Evolutionary conservation across 1,284 basidiomycete species (phyloP).

Genomic region (Boletus semigastroideus): DNA sequence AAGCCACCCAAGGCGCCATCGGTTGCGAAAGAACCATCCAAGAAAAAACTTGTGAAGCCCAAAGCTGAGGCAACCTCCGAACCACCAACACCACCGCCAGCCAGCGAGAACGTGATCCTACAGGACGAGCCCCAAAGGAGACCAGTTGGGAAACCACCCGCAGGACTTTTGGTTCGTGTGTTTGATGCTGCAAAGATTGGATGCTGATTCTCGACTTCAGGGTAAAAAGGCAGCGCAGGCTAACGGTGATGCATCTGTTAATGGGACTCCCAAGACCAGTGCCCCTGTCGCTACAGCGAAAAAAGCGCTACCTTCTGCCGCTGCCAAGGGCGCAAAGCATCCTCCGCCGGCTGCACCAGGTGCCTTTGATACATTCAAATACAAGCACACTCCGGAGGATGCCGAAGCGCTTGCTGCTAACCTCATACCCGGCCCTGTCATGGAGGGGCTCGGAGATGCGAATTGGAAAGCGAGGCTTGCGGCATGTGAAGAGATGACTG

Average conservation of each 20-base stretch:
- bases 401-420: conserved; percentile 82
- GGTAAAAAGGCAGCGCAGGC: conserved; percentile 53
- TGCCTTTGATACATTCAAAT: conserved; percentile 85
- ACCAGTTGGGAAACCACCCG: conserved; percentile 48
- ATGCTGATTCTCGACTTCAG: conserved; percentile 32
- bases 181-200: neutral
- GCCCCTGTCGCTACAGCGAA: conserved; percentile 44
- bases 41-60: conserved; percentile 43
- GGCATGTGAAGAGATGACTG: conserved; percentile 82
- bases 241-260: conserved; percentile 27
- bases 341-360: conserved; percentile 47
- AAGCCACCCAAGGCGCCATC: conserved; percentile 43
- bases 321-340: conserved; percentile 53
- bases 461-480: conserved; percentile 95
- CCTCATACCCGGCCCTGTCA: conserved; percentile 71
- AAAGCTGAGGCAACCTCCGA: conserved; percentile 30
- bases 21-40: conserved; percentile 41
- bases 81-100: conserved; percentile 7
- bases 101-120: conserved; percentile 20
- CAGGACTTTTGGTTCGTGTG: conserved; percentile 46
- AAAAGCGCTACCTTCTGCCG: conserved; percentile 41
- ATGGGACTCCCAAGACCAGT: conserved; percentile 27
- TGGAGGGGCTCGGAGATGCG: conserved; percentile 75
- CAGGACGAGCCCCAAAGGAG: conserved; percentile 45
- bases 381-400: conserved; percentile 89